Evolutionary conservation across 371 early-diverging fungal species (phyloP).

Genomic region (Amoeboaphelidium protococcarum): DNA sequence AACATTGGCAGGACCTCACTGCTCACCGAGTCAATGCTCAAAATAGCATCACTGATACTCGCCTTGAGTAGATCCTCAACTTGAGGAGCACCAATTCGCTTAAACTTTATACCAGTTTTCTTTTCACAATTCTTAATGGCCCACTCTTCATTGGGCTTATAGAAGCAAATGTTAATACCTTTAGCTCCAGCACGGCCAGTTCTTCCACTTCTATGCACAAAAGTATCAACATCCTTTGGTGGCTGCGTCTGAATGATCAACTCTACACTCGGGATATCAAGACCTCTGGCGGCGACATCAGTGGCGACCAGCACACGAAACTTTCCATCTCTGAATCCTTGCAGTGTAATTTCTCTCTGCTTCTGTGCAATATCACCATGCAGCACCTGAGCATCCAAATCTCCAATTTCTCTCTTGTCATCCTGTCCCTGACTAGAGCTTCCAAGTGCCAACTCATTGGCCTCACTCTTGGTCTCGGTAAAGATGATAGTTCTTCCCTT

Average conservation of each 20-base stretch:
- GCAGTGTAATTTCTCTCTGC: slow-evolving; percentile 56
- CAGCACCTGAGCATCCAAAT: slow-evolving; percentile 44
- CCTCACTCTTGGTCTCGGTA: slow-evolving; percentile 68
- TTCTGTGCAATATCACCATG: slow-evolving; percentile 85
- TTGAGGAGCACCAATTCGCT: slow-evolving; percentile 53
- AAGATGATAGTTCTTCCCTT: slow-evolving; percentile 68
- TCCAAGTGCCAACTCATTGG: slow-evolving; percentile 46
- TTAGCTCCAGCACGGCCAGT: slow-evolving; percentile 83
- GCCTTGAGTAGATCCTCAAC: slow-evolving; percentile 56
- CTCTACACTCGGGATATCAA: slow-evolving; percentile 92
- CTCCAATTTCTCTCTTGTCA: slow-evolving; percentile 32
- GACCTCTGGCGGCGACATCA: slow-evolving; percentile 85
- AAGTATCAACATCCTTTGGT: slow-evolving; percentile 55
- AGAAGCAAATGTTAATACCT: slow-evolving; percentile 76
- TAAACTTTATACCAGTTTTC: slow-evolving; percentile 37
- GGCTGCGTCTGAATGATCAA: slow-evolving; percentile 90
- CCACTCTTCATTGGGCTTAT: slow-evolving; percentile 51
- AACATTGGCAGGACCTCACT: slow-evolving; percentile 4
- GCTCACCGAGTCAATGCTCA: slow-evolving; percentile 34
- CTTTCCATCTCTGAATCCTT: slow-evolving; percentile 50
- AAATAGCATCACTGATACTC: slow-evolving; percentile 20
- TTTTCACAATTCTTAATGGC: slow-evolving; percentile 38
- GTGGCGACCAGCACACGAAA: slow-evolving; percentile 28
- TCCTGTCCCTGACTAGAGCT: slow-evolving; percentile 8
- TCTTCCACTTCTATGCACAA: slow-evolving; percentile 92